phyloP scores from a whole-genome alignment of 2,329 filamentous ascomycete genomes.

The Diaporthe longicolla region DNA sequence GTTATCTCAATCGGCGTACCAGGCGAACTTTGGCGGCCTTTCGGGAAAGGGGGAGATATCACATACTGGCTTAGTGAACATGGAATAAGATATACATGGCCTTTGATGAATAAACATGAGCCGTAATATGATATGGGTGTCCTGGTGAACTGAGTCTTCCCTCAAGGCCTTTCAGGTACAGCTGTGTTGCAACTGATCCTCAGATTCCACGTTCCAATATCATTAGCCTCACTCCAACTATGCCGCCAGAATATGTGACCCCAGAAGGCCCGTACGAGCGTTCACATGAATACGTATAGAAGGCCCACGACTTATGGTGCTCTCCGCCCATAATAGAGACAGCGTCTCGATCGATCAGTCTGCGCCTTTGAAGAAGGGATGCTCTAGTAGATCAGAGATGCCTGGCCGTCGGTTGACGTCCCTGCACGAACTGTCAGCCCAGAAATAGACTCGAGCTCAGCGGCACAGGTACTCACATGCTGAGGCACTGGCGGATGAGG shows the following conservation, averaged over 20 bases:
- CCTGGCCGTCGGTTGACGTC: constrained; percentile 5
- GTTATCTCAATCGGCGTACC: constrained; percentile 1
- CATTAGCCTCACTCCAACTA: not conserved
- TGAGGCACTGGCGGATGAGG: constrained; percentile 34
- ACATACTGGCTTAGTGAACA: constrained; percentile 18
- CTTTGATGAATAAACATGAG: not conserved
- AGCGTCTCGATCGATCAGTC: not conserved
- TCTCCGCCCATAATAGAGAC: not conserved
- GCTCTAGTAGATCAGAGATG: constrained; percentile 8
- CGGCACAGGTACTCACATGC: constrained; percentile 10
- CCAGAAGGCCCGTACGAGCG: not conserved
- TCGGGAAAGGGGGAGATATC: constrained; percentile 22
- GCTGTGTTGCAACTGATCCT: not conserved
- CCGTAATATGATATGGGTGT: not conserved
- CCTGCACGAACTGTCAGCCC: not conserved
- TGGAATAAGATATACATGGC: constrained; percentile 11
- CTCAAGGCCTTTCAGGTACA: not conserved
- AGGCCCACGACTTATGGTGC: too few species aligned
- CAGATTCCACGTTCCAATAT: not conserved
- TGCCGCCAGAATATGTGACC: not conserved
- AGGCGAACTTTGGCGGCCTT: constrained; percentile 16
- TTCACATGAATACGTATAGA: too few species aligned
- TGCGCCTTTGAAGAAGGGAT: constrained; percentile 4
- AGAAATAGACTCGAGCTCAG: not conserved
- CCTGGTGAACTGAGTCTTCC: not conserved